These are phyloP conservation scores for Dendrocalamus sinicus DNA, from an alignment of 176 grass and related monocot genomes.

Conservation along the genomic window DNA sequence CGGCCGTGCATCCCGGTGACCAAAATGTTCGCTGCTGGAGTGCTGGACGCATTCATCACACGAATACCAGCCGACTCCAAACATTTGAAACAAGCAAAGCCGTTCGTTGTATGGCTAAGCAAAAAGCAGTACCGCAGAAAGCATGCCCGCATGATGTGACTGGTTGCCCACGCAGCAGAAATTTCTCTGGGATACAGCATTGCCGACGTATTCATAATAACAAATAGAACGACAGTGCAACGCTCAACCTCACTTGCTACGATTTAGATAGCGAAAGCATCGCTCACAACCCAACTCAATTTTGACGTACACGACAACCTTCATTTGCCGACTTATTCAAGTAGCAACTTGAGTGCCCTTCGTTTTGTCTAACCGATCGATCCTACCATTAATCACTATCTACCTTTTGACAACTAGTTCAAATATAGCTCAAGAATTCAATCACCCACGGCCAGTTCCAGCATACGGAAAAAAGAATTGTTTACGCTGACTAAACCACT, in stretches of 20 bases:
- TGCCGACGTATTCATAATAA: not conserved
- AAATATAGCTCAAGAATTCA: not conserved
- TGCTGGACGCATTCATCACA: no score
- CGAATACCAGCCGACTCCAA: not conserved
- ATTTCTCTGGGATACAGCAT: not conserved
- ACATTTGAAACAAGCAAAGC: not conserved
- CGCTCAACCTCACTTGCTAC: not conserved
- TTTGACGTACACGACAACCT: not conserved
- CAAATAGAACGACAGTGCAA: not conserved
- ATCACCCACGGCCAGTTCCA: not conserved
- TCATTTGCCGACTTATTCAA: not conserved
- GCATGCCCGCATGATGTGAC: not conserved
- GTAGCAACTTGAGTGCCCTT: not conserved
- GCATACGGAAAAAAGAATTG: not conserved
- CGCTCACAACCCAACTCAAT: not conserved
- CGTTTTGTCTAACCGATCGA: not conserved
- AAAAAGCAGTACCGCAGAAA: not conserved
- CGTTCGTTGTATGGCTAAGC: not conserved
- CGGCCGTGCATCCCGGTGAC: no score
- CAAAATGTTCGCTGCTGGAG: no score
- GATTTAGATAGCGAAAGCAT: not conserved
- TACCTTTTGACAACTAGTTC: not conserved
- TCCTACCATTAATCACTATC: not conserved
- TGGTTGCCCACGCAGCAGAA: not conserved
- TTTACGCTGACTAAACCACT: not conserved